Conservation (phyloP, 2,329 filamentous ascomycete genomes). For the Myotisia sp. region DNA sequence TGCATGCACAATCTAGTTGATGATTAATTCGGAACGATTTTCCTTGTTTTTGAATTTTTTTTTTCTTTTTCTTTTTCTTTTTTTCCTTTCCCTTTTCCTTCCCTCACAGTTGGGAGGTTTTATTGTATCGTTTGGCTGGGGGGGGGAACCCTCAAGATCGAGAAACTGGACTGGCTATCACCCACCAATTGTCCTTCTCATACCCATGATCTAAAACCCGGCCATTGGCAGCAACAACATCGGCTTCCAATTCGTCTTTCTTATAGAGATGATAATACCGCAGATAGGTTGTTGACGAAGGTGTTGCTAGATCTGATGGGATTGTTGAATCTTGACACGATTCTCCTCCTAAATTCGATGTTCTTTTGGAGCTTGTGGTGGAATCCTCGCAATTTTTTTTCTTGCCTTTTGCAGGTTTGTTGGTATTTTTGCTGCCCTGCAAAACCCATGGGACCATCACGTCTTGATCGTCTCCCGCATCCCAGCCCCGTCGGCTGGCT, state of each 20-base stretch:
- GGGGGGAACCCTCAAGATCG: no score
- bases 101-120: no score
- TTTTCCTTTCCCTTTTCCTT: no score
- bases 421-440: slow-evolving; percentile 21
- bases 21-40: no score
- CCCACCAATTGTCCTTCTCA: slow-evolving; percentile 99
- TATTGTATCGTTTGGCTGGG: no score
- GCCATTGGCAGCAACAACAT: slow-evolving; percentile 62
- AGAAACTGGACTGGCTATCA: slow-evolving; percentile 40
- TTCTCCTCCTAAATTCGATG: slow-evolving; percentile 10
- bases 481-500: slow-evolving; percentile 74
- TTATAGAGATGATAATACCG: slow-evolving; percentile 91
- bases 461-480: slow-evolving; percentile 70
- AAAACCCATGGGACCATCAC: slow-evolving; percentile 93
- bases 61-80: no score
- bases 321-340: no score
- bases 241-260: slow-evolving; percentile 70
- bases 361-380: no score
- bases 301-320: slow-evolving; percentile 33
- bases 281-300: slow-evolving; percentile 45
- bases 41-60: no score
- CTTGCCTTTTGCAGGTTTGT: neutral
- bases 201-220: slow-evolving; percentile 67
- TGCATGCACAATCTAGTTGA: slow-evolving; percentile 4
- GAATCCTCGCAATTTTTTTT: neutral